Base-by-base conservation (phyloP, 768 basidiomycete species). In the Amanita inopinata region DNA sequence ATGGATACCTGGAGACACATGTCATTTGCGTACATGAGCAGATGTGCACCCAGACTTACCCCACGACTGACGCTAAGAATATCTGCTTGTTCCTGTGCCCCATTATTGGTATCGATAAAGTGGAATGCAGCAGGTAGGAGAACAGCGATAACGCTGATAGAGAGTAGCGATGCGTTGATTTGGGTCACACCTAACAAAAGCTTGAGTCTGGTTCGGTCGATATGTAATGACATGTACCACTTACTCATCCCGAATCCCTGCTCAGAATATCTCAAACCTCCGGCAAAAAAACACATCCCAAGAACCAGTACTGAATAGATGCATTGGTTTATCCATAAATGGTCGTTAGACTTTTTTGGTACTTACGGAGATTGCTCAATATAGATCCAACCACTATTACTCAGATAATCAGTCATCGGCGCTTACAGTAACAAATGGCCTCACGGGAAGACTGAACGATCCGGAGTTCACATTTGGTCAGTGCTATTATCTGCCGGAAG, bases 241-340 rank as follows among this genome's bases (percentile, higher is more conserved):
- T 54, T 49, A 85, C 85, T 79, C 30, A 71, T 61, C 36, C 80
- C 78, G 52, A 88, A 85, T 1, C 80, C 85, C 61, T 89, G 87
- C 51, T 88, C 81, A 14, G 80, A 82, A 54, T 76, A 89, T 51
- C 74, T 74, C 38, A 78, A 62, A 14, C 87, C 87, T 43, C 86
- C 87, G 15, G 83, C 85, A 51, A 90, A 89, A 63, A 90, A 90
- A 54, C 87, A 89, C 88, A 91, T 88, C 37, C 88, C 88, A 22
- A 90, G 69, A 12, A 91, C 79, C 38, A 92, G 70, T 24, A 89
- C 82, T 84, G 41, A 31, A 36, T 12, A 35, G 40, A 24, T 12
- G 42, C 40, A 46, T 32, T 39, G 15, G 38, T 28, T 17, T 33
- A 35, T 33, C 38, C 31, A 31, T 27, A 24, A 45, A 31, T 24